phyloP scores from a whole-genome alignment of 495 filamentous ascomycete species.

The Sphaerosporella brunnea region DNA sequence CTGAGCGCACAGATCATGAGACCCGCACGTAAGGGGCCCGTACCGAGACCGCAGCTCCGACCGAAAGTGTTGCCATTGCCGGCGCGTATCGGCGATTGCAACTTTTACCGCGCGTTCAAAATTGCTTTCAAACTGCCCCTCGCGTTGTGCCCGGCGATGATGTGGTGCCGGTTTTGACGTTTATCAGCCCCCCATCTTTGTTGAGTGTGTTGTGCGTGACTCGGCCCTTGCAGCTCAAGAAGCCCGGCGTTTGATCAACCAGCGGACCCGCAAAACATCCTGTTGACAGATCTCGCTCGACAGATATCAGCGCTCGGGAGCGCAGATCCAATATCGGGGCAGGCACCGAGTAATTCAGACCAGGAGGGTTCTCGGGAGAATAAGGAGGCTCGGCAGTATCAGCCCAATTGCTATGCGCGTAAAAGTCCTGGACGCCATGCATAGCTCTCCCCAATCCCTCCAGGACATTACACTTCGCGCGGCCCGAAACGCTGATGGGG shows the following conservation, averaged over 20 bases:
- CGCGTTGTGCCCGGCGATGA: background rate
- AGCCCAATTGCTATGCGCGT: constrained; percentile 1
- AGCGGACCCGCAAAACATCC: background rate
- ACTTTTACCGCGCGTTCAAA: background rate
- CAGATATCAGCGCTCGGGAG: background rate
- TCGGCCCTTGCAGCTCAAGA: background rate
- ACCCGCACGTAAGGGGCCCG: background rate
- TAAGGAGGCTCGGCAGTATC: background rate
- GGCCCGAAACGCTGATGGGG: background rate
- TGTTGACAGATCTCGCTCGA: background rate
- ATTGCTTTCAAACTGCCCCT: background rate
- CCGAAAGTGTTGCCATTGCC: constrained; percentile 1
- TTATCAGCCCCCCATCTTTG: background rate
- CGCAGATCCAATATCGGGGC: background rate
- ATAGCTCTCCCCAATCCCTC: background rate
- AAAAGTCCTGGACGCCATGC: constrained; percentile 1
- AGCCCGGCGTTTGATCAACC: background rate
- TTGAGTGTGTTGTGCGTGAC: background rate
- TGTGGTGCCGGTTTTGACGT: background rate
- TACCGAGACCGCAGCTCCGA: background rate
- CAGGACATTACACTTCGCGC: background rate
- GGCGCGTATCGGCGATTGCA: background rate
- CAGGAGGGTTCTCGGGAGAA: background rate
- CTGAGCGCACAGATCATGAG: background rate
- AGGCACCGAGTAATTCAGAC: background rate